These are phyloP conservation scores for Penicillium rolfsii DNA, from an alignment of 2,329 filamentous ascomycete species.

Conservation along the genomic window DNA sequence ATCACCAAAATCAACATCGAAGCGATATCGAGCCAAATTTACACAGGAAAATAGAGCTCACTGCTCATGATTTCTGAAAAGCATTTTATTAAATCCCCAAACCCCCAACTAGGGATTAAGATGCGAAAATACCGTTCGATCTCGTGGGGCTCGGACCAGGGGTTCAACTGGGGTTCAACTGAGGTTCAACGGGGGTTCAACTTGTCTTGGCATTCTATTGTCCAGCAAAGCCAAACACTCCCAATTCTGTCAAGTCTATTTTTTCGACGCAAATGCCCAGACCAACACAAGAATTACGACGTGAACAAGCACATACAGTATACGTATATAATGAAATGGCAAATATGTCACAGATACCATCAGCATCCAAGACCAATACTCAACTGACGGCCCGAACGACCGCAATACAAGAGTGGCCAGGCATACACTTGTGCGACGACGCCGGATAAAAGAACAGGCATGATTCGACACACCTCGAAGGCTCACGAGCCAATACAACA, in stretches of 20 bases:
- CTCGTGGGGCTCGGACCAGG: background rate
- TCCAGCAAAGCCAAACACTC: background rate
- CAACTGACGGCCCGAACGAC: background rate
- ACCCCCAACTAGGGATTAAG: background rate
- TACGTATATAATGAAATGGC: background rate
- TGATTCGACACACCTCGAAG: background rate
- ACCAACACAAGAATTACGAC: background rate
- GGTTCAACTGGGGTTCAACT: conserved; percentile 5
- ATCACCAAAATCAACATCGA: background rate
- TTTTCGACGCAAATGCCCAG: background rate
- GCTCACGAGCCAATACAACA: background rate
- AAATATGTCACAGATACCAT: background rate
- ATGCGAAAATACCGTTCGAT: background rate
- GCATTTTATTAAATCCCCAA: background rate
- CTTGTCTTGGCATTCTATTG: background rate
- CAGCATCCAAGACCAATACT: background rate
- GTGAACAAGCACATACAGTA: background rate
- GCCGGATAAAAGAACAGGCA: background rate
- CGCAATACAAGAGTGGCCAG: background rate
- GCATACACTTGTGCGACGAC: background rate
- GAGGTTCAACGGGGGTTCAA: background rate
- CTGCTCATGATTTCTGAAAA: no score
- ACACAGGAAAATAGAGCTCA: background rate
- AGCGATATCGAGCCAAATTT: no score
- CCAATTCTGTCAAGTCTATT: background rate